Evolutionary conservation across 2,329 filamentous ascomycete genomes (phyloP), one percentile per base, ranked within the genome.

Genomic region (Xylaria sp.): DNA sequence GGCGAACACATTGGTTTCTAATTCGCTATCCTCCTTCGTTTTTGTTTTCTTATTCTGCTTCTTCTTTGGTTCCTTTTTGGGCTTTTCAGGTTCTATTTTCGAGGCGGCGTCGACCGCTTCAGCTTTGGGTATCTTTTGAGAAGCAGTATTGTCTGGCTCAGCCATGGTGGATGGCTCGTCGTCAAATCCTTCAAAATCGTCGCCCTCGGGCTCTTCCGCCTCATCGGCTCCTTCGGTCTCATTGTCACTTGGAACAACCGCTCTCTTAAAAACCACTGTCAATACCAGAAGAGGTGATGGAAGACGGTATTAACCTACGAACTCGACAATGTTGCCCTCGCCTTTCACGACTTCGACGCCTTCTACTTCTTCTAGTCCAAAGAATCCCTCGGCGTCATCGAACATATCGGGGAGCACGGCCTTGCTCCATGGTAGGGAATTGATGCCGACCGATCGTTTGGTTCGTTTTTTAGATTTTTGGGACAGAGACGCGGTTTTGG

Each of bases 351-450:
- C 86, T 36, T 97, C 92, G 1, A 99, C 93, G 60, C 93, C 93
- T 17, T 97, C 93, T 56, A 98, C 91, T 76, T 98, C 94, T 76
- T 99, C 94, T 1, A 99, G 82, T 0, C 93, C 94, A 75, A 91
- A 97, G 79, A 99, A 97, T 0, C 96, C 96, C 72, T 97, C 94
- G n/a, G 93, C 93, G 81, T 97, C 93, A 54, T 95, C 90, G 74
- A 94, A 85, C 77, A 92, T 89, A 76, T 94, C 92, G 6, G 93
- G 93, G 3, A 96, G 88, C 23, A 88, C 84, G 11, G 86, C 83
- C 46, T 83, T 79, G 74, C 86, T 83, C 89, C 89, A 91, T 78
- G 81, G 79, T 51, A 91, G 80, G 1, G 84, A 80, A 70, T 84
- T 80, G 36, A 84, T 79, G 51, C 83, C 81, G 26, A 87, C 81